Evolutionary conservation across 78 protist species (phyloP), one percentile per base, ranked within the genome.

Genomic region (Tieghemostelium lacteum): DNA sequence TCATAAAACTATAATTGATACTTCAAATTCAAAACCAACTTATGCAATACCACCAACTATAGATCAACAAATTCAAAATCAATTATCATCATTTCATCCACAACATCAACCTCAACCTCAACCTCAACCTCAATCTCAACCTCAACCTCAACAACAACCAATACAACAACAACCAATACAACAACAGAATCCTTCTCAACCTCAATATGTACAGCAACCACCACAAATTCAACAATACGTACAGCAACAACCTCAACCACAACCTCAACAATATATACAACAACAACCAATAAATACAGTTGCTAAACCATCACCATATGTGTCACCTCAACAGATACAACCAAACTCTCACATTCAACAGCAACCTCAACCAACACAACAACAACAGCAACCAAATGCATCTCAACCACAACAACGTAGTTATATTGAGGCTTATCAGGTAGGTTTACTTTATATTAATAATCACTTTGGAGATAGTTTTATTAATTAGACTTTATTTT

Each of bases 51-150:
- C 74, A 12, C 29, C 40, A 40, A 40, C 74, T 10, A 67, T 67
- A 24, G 74, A 67, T 19, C 85, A 60, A 39, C 69, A 74, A 55
- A 40, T 42, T 26, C 85, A 74, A 19, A 40, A 74, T 19, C 67
- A 61, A 61, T 31, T 61, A 39, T n/a, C n/a, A n/a, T 57, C 36
- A 40, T 26, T 26, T 31, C 42, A 49, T n/a, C 62, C 19, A 22
- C 26, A 42, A 6, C 77, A 71, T 20, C 42, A n/a, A 0, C 77
- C 42, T 20, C 77, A 50, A 20, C 77, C 42, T 31, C 77, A 71
- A 26, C 49, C 22, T 2, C 74, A 40, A 40, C 57, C 10, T 6
- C 65, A 52, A 40, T 29, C 14, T 4, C 78, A 52, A 16, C 39
- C 26, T 5, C 60, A 36, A 19, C 54, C 26, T 39, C 52, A 40